Evolutionary conservation across 108 stramenopile species (phyloP), one percentile per base, ranked within the genome.

Genomic region (Cyclostephanos tholiformis): DNA sequence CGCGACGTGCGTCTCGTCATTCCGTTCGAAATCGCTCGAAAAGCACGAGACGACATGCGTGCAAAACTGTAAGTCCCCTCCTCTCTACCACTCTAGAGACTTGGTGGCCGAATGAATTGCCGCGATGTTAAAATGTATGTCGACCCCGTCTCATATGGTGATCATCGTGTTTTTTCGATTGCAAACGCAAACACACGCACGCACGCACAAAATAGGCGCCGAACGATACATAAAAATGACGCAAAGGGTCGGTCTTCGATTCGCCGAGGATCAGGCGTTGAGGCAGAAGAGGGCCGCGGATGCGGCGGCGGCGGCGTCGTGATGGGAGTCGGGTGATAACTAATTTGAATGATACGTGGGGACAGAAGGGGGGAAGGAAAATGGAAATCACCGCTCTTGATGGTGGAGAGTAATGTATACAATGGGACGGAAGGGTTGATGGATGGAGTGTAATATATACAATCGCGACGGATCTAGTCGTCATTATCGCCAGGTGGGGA

Each of bases 211-310:
- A 8, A 12, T 1, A 41, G 41, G 41, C 41, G 88, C 89, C 25
- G 80, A 71, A 19, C 80, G 94, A 17, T 95, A 91, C 77, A 77
- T 95, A 67, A 93, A 93, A 74, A 95, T 91, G 91, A 91, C 94
- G 7, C 91, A 95, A 71, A 66, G 94, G 53, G 91, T 93, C 41
- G 94, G 94, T 69, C 75, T 95, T 56, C 75, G 94, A 41, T 95
- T 95, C 76, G 90, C 90, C 4, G 94, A 95, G 62, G 89, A 92
- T 77, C 94, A 95, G 77, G 94, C 94, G 9, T 80, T 95, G 88
- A 90, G 93, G 73, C 90, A 91, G 76, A 82, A 91, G 80, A 72
- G 79, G 77, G 88, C 88, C 1, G 88, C 91, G 43, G 87, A 91
- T 76, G 85, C 86, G 2, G 84, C 82, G 17, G 82, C n/a, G n/a